Evolutionary conservation across 2,329 filamentous ascomycete species (phyloP).

Genomic region (Phialophora chinensis): DNA sequence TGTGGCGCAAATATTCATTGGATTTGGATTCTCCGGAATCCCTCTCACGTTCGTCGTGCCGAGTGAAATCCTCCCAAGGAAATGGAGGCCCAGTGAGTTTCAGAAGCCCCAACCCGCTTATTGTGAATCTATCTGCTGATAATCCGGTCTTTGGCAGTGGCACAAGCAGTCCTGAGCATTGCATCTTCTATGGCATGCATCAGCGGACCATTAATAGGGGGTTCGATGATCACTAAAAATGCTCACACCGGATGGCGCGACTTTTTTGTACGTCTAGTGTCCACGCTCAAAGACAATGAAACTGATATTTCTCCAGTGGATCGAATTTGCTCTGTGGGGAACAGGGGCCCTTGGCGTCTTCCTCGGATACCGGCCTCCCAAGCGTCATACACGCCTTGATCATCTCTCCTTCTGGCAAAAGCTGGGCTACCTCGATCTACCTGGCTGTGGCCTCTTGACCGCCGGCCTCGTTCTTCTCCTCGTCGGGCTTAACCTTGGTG

Average conservation of each 20-base stretch:
- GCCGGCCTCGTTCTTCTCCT: conserved; percentile 11
- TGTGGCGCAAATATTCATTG: conserved; percentile 24
- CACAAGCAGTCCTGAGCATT: conserved; percentile 18
- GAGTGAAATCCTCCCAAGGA: conserved; percentile 30
- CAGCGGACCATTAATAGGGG: conserved; percentile 23
- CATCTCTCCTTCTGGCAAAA: conserved; percentile 17
- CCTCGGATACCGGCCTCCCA: conserved; percentile 18
- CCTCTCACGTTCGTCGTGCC: conserved; percentile 22
- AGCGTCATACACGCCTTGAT: conserved; percentile 13
- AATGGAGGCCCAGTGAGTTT: conserved; percentile 30
- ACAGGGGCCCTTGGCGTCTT: conserved; percentile 7
- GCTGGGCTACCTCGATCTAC: conserved; percentile 10
- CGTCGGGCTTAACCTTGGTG: conserved; percentile 15
- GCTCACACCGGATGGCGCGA: conserved; percentile 18
- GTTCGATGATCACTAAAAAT: conserved; percentile 5
- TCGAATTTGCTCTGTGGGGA: conserved; percentile 27
- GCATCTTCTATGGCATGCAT: conserved; percentile 9
- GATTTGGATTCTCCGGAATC: conserved; percentile 10
- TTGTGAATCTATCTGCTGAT: neutral
- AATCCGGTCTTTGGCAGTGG: conserved; percentile 19
- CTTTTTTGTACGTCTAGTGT: conserved; percentile 25
- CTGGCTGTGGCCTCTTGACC: conserved; percentile 1
- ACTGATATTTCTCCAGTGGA: too few relatives aligned
- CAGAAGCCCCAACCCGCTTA: too few relatives aligned
- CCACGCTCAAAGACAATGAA: too few relatives aligned